These are phyloP conservation scores for Ilex aquifolium DNA, from an alignment of 257 asterid genomes.

Conservation along the genomic window DNA sequence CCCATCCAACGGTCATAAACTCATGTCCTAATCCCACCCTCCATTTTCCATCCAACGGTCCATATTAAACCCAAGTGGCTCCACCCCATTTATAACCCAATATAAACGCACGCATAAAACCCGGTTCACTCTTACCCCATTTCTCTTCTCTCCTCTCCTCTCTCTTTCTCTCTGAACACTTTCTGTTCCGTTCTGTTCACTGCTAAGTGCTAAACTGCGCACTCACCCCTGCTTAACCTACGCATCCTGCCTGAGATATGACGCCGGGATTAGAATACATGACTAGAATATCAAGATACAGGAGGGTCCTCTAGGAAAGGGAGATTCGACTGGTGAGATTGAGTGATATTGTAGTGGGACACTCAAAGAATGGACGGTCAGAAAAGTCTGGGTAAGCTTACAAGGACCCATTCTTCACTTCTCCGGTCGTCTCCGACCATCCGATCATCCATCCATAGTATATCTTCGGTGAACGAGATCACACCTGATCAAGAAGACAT, in stretches of 20 bases:
- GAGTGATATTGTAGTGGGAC: background rate
- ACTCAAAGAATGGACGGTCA: background rate
- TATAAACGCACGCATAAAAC: conserved; percentile 31
- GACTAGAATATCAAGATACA: background rate
- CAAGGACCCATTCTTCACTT: background rate
- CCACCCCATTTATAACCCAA: conserved; percentile 13
- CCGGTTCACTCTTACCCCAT: conserved; percentile 33
- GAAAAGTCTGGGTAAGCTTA: background rate
- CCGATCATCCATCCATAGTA: conserved; percentile 1
- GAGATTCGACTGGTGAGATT: too few relatives aligned
- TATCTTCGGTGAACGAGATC: background rate
- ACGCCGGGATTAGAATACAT: background rate
- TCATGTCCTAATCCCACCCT: conserved; percentile 5
- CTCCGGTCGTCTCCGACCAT: conserved; percentile 3
- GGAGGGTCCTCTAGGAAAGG: background rate
- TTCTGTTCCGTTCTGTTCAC: background rate
- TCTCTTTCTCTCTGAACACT: conserved; percentile 8
- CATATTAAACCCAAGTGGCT: conserved; percentile 25
- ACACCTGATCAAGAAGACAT: background rate
- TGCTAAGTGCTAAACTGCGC: background rate
- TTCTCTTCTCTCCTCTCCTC: too few relatives aligned
- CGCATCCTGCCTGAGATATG: background rate
- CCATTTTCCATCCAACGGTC: conserved; percentile 27
- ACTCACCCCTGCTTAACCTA: background rate
- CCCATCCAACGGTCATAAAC: conserved; percentile 34